These are phyloP conservation scores for Closterium sp. DNA, from an alignment of 139 green algal species.

Conservation along the genomic window DNA sequence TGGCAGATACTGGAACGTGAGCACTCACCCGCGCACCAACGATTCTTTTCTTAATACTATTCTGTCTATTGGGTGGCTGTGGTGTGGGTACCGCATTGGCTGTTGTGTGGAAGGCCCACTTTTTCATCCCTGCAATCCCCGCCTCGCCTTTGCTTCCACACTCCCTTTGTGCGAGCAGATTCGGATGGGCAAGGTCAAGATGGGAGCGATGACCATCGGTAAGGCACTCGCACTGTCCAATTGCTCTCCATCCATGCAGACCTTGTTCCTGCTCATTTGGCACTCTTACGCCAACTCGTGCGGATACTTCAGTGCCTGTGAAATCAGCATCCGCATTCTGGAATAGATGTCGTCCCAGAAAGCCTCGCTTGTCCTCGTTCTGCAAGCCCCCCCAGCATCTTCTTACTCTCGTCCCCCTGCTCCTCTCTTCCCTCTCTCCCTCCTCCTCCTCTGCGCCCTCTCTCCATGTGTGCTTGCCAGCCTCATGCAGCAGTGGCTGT, in stretches of 20 bases:
- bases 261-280: not conserved
- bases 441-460: not conserved
- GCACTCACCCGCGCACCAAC: not conserved
- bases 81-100: no score
- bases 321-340: no score
- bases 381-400: no score
- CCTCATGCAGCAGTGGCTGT: constrained; percentile 64
- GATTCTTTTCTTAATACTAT: no score
- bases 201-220: not conserved
- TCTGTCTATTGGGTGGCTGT: not conserved
- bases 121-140: not conserved
- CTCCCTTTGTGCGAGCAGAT: constrained; percentile 17
- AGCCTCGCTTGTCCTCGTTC: no score
- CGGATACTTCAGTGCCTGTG: no score
- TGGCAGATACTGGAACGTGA: constrained; percentile 88
- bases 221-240: not conserved
- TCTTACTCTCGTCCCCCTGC: not conserved
- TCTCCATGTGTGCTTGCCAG: not conserved
- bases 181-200: not conserved
- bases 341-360: no score
- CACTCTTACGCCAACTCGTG: no score
- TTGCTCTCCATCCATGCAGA: not conserved
- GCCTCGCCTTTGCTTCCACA: not conserved
- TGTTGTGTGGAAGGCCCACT: no score
- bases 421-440: no score